A percentile compares a stretch with the other conserved stretches of the same genome.
These are phyloP conservation scores for Prunus dulcis DNA, from an alignment of 306 rosid species.

Conservation along the genomic window DNA sequence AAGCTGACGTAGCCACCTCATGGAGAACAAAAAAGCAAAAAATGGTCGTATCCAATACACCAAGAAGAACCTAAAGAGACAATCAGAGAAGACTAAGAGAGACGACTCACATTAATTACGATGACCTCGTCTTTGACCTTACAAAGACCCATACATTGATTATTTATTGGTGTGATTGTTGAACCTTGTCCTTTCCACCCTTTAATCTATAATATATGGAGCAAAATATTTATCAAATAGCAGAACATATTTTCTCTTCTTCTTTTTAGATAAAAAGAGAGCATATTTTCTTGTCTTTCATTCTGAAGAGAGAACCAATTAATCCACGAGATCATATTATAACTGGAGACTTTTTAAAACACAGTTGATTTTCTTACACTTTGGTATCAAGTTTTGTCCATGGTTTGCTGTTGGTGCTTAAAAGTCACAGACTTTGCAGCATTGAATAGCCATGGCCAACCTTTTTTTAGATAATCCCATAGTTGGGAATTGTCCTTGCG, in stretches of 20 bases:
- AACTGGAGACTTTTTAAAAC: neutral
- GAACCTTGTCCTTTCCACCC: neutral
- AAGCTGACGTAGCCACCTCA: too few species aligned
- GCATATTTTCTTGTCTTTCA: neutral
- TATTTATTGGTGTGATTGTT: neutral
- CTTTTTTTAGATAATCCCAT: neutral
- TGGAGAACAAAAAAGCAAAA: too few species aligned
- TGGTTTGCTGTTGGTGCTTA: constrained; percentile 26
- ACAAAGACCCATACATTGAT: too few species aligned
- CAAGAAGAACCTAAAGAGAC: too few species aligned
- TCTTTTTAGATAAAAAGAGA: too few species aligned
- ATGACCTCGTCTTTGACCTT: too few species aligned
- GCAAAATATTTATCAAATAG: neutral
- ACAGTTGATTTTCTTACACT: constrained; percentile 21
- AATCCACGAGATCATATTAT: neutral
- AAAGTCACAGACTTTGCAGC: constrained; percentile 23
- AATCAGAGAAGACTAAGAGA: too few species aligned
- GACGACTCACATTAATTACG: too few species aligned
- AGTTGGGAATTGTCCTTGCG: constrained; percentile 18
- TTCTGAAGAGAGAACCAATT: neutral
- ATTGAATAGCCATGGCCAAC: constrained; percentile 16
- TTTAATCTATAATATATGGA: neutral
- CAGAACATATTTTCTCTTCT: neutral
- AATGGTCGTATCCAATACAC: too few species aligned
- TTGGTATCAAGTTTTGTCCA: constrained; percentile 24